These are phyloP conservation scores for Geoglossum cookeanum DNA, from an alignment of 2,329 filamentous ascomycete species.

Conservation along the genomic window DNA sequence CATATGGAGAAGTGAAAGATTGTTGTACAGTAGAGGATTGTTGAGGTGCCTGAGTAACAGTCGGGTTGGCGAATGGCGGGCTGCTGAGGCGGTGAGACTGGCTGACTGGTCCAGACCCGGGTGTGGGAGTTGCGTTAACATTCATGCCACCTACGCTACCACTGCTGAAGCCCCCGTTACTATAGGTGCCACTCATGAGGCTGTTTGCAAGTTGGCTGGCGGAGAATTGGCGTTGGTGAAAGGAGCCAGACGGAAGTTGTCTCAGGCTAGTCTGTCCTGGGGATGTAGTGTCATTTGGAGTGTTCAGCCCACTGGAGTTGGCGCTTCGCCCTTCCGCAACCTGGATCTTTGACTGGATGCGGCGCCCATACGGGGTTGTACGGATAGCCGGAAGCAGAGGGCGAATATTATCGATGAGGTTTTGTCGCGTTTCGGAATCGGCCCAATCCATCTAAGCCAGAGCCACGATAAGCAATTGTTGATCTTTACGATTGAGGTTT, in stretches of 20 bases:
- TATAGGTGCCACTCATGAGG: not conserved
- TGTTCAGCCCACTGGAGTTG: constrained; percentile 3
- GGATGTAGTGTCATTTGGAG: not conserved
- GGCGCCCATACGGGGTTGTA: constrained; percentile 5
- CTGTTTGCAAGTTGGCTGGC: not conserved
- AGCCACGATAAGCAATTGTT: not conserved
- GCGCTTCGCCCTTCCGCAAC: constrained; percentile 2
- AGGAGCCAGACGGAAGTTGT: not conserved
- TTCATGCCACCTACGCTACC: not conserved
- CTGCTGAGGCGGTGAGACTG: constrained; percentile 1
- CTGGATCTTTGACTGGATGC: constrained; percentile 6
- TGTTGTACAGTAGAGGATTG: not conserved
- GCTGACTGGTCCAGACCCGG: not conserved
- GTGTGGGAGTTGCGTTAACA: not conserved
- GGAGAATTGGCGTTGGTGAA: constrained; percentile 1
- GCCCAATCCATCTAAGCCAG: constrained; percentile 10
- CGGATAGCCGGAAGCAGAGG: constrained; percentile 4
- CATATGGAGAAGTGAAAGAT: not conserved
- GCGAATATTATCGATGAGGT: constrained; percentile 1
- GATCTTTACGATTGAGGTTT: not conserved
- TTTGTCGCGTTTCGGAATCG: not conserved
- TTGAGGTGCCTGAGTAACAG: not conserved
- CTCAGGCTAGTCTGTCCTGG: constrained; percentile 2
- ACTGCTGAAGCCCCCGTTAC: not conserved
- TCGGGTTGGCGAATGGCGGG: not conserved